These are phyloP conservation scores for Cladorrhinum samala DNA, from an alignment of 495 filamentous ascomycete genomes.

Conservation along the genomic window DNA sequence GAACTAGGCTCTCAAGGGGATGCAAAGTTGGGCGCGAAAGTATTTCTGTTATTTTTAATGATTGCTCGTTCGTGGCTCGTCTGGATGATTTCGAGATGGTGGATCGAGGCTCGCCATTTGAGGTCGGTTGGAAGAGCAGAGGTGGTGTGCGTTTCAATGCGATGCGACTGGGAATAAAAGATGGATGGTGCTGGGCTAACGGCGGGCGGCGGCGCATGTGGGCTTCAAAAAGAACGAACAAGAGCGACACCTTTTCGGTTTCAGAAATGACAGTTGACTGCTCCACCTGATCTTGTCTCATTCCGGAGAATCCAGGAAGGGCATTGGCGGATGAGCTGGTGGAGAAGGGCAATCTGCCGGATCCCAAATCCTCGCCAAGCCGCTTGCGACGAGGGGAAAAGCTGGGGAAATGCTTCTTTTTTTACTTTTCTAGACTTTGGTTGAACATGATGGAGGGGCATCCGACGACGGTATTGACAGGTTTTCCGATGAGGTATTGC, in stretches of 20 bases:
- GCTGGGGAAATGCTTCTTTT: conserved; percentile 8
- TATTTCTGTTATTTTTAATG: neutral
- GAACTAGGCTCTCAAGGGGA: neutral
- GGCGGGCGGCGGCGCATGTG: neutral
- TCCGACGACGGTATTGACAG: too few species aligned
- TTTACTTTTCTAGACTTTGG: too few species aligned
- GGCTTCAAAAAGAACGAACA: too few species aligned
- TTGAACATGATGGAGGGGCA: neutral
- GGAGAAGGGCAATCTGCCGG: conserved; percentile 2
- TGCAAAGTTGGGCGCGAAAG: neutral
- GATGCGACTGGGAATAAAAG: neutral
- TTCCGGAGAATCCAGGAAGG: neutral
- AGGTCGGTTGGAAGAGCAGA: neutral
- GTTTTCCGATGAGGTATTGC: neutral
- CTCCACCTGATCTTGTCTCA: neutral
- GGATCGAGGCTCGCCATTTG: conserved; percentile 7
- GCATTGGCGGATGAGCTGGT: neutral
- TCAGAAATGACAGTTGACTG: neutral
- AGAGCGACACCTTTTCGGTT: too few species aligned
- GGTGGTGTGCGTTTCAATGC: neutral
- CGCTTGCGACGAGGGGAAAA: neutral
- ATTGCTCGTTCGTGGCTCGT: conserved; percentile 5
- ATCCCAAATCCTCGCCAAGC: conserved; percentile 1
- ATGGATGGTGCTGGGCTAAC: neutral
- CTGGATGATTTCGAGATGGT: neutral